A percentile compares a stretch with the other conserved stretches of the same genome.
Evolutionary conservation across 2,329 filamentous ascomycete genomes (phyloP).

Genomic region (Berkeleyomyces rouxiae): DNA sequence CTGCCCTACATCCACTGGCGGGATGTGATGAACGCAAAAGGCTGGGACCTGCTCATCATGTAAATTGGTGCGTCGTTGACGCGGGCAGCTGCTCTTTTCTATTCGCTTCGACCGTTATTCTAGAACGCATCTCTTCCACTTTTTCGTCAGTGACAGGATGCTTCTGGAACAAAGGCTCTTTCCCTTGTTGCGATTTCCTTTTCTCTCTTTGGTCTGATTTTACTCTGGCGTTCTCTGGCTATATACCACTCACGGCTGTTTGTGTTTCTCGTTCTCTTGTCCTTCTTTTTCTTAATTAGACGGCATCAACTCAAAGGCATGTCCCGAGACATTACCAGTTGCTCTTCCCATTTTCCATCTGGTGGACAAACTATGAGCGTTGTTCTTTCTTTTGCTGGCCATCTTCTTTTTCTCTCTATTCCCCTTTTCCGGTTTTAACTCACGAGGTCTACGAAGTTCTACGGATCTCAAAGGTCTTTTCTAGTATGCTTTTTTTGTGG

Average conservation of each 20-base stretch:
- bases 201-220: constrained; percentile 5
- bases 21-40: constrained; percentile 79
- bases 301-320: background rate
- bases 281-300: constrained; percentile 1
- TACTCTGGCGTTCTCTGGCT: constrained; percentile 8
- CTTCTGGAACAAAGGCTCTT: background rate
- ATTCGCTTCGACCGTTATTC: constrained; percentile 15
- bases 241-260: background rate
- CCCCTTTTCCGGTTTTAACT: constrained; percentile 14
- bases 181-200: background rate
- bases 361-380: constrained; percentile 12
- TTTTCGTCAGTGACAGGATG: background rate
- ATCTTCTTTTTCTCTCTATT: constrained; percentile 17
- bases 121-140: background rate
- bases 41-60: constrained; percentile 86
- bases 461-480: constrained; percentile 2
- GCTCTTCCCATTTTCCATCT: background rate
- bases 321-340: constrained; percentile 1
- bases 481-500: constrained; percentile 16
- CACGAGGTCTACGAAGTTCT: constrained; percentile 5
- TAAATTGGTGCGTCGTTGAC: constrained; percentile 25
- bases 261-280: background rate
- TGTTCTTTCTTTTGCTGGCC: constrained; percentile 17
- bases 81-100: constrained; percentile 10
- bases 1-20: constrained; percentile 76